phyloP scores from a whole-genome alignment of 257 asterid species.

The Scutellaria minor region DNA sequence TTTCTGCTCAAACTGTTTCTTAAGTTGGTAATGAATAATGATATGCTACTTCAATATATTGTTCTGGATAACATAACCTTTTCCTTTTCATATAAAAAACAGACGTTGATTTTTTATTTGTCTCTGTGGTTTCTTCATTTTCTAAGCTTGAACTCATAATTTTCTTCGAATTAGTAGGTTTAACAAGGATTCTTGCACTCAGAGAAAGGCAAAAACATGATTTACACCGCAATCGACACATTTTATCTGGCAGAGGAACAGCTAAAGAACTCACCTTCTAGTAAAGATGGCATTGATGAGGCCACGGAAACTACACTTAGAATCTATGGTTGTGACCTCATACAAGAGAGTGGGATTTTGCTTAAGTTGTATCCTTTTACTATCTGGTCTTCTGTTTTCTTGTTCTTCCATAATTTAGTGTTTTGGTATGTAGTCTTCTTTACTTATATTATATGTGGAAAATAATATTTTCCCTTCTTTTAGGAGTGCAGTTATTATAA shows the following conservation, averaged over 20 bases:
- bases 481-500: slow-evolving; percentile 16
- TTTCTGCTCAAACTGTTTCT: no score
- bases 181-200: slow-evolving; percentile 26
- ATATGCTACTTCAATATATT: no score
- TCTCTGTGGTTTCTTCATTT: not conserved
- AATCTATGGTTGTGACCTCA: slow-evolving; percentile 94
- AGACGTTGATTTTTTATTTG: not conserved
- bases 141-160: slow-evolving; percentile 4
- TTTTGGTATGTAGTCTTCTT: slow-evolving; percentile 1
- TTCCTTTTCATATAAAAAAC: no score
- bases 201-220: slow-evolving; percentile 53
- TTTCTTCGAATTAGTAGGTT: slow-evolving; percentile 34
- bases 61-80: no score
- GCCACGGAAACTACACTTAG: slow-evolving; percentile 81
- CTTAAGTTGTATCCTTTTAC: slow-evolving; percentile 84
- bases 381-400: slow-evolving; percentile 7
- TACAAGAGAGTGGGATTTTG: slow-evolving; percentile 94
- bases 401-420: slow-evolving; percentile 5
- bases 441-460: slow-evolving; percentile 8
- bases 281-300: slow-evolving; percentile 83
- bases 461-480: not conserved
- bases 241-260: slow-evolving; percentile 85
- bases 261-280: slow-evolving; percentile 77
- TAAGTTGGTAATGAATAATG: no score
- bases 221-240: slow-evolving; percentile 87